These are phyloP conservation scores for Macrophomina phaseolina DNA, from an alignment of 2,329 filamentous ascomycete species.

Conservation along the genomic window DNA sequence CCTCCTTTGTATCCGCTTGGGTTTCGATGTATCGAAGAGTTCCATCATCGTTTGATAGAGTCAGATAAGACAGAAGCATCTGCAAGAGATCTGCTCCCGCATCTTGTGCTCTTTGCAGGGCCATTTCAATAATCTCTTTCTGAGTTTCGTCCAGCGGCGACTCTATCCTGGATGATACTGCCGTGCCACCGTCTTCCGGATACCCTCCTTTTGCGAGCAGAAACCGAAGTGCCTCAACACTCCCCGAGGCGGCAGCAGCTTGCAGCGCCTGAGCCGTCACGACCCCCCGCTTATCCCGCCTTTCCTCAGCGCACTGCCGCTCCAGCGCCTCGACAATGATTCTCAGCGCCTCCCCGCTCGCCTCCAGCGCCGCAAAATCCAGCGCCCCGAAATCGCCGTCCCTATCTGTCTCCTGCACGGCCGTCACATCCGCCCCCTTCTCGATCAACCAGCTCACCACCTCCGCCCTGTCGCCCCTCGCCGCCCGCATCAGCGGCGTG, in stretches of 20 bases:
- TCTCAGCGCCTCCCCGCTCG: neutral
- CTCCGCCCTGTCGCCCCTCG: no score
- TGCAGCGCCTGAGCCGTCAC: neutral
- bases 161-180: neutral
- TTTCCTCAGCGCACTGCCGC: neutral
- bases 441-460: no score
- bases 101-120: neutral
- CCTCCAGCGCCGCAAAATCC: neutral
- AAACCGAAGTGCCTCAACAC: neutral
- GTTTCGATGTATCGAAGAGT: neutral
- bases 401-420: no score
- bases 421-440: no score
- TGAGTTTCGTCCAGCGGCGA: neutral
- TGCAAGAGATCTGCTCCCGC: neutral
- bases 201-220: neutral
- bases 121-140: neutral
- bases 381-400: no score
- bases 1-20: neutral
- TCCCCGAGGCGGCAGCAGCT: neutral
- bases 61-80: neutral
- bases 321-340: neutral
- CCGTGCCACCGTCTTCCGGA: neutral
- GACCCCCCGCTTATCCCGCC: neutral
- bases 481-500: no score
- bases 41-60: neutral